phyloP scores from a whole-genome alignment of 192 early-diverging fungal species.

The Podila minutissima region DNA sequence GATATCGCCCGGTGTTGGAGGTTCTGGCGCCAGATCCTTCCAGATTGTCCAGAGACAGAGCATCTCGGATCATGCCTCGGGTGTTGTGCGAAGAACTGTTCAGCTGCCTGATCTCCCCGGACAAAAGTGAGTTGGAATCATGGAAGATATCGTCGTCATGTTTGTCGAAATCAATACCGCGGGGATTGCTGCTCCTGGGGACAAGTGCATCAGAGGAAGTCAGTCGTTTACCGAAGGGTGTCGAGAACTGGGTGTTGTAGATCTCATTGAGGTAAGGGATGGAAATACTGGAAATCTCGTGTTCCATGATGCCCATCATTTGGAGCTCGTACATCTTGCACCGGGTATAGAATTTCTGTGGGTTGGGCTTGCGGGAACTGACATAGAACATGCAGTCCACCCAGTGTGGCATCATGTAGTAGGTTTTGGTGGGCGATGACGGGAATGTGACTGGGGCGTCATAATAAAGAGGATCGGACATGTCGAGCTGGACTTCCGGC shows the following conservation, averaged over 20 bases:
- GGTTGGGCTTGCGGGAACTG: slow-evolving; percentile 55
- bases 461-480: slow-evolving; percentile 62
- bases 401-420: slow-evolving; percentile 90
- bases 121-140: slow-evolving; percentile 30
- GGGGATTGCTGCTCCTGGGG: slow-evolving; percentile 4
- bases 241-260: slow-evolving; percentile 22
- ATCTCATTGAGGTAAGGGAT: slow-evolving; percentile 62
- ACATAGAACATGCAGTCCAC: slow-evolving; percentile 92
- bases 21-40: slow-evolving; percentile 8
- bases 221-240: slow-evolving; percentile 32
- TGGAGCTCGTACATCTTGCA: slow-evolving; percentile 90
- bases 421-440: slow-evolving; percentile 38
- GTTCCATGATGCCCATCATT: slow-evolving; percentile 81
- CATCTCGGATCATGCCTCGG: slow-evolving; percentile 19
- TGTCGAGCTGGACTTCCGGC: slow-evolving; percentile 48
- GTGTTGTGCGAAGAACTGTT: slow-evolving; percentile 9
- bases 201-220: slow-evolving; percentile 25
- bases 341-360: slow-evolving; percentile 68
- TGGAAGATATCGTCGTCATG: slow-evolving; percentile 54
- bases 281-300: slow-evolving; percentile 62
- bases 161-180: slow-evolving; percentile 41
- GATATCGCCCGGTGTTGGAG: slow-evolving; percentile 5
- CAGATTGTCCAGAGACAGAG: slow-evolving; percentile 19
- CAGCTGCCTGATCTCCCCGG: slow-evolving; percentile 29
- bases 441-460: slow-evolving; percentile 49